phyloP scores from a whole-genome alignment of 371 early-diverging fungal genomes.

The Rhizopus stolonifer region DNA sequence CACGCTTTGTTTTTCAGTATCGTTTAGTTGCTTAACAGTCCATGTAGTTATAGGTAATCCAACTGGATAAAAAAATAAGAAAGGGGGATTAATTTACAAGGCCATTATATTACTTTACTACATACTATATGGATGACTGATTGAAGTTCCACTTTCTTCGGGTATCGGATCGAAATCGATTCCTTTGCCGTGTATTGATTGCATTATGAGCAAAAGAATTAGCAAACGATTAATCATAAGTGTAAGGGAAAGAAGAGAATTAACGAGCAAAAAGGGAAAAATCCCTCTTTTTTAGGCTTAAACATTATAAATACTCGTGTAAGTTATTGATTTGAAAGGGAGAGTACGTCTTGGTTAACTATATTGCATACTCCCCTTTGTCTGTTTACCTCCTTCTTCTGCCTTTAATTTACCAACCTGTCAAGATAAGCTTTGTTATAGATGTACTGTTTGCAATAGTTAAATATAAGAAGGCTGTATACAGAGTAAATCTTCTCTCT shows the following conservation, averaged over 20 bases:
- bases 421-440: too few species aligned
- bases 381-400: too few species aligned
- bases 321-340: background rate
- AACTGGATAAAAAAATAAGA: constrained; percentile 6
- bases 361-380: too few species aligned
- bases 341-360: background rate
- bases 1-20: background rate
- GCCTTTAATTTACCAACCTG: too few species aligned
- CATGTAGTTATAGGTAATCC: constrained; percentile 21
- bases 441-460: too few species aligned
- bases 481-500: too few species aligned
- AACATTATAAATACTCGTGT: constrained; percentile 3
- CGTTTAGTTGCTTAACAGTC: constrained; percentile 13
- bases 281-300: background rate
- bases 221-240: background rate
- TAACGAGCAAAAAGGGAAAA: background rate
- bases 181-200: background rate
- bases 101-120: background rate
- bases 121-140: background rate
- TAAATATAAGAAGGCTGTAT: too few species aligned
- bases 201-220: background rate
- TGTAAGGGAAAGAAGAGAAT: background rate
- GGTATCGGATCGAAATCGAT: background rate
- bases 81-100: background rate
- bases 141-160: background rate